Percentiles rank a stretch among this genome's conserved stretches.
phyloP scores from a whole-genome alignment of 495 filamentous ascomycete genomes.

The Platismatia glauca region DNA sequence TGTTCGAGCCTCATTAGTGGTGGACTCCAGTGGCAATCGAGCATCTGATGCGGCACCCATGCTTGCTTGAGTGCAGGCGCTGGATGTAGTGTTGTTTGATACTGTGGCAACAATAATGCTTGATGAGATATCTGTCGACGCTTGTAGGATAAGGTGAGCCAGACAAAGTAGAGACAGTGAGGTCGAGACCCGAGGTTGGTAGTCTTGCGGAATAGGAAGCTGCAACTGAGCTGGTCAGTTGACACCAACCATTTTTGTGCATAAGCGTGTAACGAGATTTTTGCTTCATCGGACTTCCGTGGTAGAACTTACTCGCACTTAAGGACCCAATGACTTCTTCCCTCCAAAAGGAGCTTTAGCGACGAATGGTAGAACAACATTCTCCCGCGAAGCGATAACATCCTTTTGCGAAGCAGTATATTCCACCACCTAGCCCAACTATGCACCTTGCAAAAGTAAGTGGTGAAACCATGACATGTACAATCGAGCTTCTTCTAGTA shows the following conservation, averaged over 20 bases:
- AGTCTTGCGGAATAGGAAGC: neutral
- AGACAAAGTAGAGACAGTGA: neutral
- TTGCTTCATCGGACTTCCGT: neutral
- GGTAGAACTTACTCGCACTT: too few species aligned
- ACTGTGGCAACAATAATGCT: slow-evolving; percentile 1
- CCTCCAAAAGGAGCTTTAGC: too few species aligned
- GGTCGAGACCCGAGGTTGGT: neutral
- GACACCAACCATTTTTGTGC: neutral
- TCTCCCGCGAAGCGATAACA: too few species aligned
- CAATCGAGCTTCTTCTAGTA: neutral
- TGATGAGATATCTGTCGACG: slow-evolving; percentile 4
- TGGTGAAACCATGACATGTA: too few species aligned
- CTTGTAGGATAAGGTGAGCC: neutral
- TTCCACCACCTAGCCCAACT: too few species aligned
- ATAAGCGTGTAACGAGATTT: neutral
- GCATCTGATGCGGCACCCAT: slow-evolving; percentile 5
- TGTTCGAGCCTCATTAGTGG: slow-evolving; percentile 14
- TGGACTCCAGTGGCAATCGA: slow-evolving; percentile 12
- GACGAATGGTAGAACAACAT: too few species aligned
- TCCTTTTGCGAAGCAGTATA: too few species aligned
- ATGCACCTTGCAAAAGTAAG: too few species aligned
- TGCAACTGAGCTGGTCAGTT: neutral
- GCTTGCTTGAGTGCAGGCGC: slow-evolving; percentile 24
- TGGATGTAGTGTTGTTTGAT: neutral
- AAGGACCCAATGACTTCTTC: too few species aligned